Evolutionary conservation across 257 asterid genomes (phyloP).

Genomic region (Marsdenia floribunda): DNA sequence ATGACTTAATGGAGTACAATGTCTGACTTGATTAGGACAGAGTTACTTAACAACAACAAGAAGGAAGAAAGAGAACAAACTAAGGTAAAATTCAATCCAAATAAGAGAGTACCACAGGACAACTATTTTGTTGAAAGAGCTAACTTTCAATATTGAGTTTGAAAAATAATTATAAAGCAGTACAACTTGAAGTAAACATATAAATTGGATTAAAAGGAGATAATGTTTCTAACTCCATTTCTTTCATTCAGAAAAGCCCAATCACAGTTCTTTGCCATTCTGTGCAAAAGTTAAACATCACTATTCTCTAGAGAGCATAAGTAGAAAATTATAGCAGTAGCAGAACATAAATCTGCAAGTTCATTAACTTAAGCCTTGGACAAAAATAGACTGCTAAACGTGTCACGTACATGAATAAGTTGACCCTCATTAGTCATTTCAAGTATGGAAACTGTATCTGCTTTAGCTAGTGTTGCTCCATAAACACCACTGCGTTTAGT

Average conservation of each 20-base stretch:
- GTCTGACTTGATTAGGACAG: not conserved
- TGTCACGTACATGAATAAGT: conserved; percentile 61
- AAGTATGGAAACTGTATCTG: conserved; percentile 59
- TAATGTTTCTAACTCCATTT: not conserved
- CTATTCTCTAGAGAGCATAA: not conserved
- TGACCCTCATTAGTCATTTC: conserved; percentile 62
- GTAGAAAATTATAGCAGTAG: not conserved
- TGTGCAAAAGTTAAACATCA: not conserved
- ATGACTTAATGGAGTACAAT: not conserved
- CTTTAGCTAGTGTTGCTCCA: conserved; percentile 81
- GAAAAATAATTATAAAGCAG: not conserved
- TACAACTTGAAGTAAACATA: not conserved
- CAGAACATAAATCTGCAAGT: not conserved
- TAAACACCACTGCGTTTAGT: conserved; percentile 94
- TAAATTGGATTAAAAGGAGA: not conserved
- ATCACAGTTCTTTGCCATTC: not conserved
- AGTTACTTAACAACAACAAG: not conserved
- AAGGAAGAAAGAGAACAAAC: not conserved
- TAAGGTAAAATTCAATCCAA: not conserved
- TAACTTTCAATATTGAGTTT: not conserved
- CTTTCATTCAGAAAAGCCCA: not conserved
- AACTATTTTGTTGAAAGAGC: not conserved
- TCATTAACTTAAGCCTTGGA: not conserved
- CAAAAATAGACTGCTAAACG: conserved; percentile 10
- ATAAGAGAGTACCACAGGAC: not conserved